These are phyloP conservation scores for Dendryphion nanum DNA, from an alignment of 2,329 filamentous ascomycete species.

Conservation along the genomic window DNA sequence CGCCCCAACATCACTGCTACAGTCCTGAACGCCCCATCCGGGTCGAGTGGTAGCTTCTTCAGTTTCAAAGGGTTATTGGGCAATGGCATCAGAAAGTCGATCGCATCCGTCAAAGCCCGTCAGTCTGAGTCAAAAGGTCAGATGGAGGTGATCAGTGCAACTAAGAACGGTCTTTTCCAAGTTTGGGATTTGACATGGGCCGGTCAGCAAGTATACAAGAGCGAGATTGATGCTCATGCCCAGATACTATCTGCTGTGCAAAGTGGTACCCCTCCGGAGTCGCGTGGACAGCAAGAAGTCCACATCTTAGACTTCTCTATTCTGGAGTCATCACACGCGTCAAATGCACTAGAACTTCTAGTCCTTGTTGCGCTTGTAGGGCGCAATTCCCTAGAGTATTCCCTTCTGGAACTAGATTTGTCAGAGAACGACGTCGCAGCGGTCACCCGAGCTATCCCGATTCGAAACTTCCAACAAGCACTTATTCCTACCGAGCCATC, in stretches of 20 bases:
- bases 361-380: constrained; percentile 34
- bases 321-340: constrained; percentile 44
- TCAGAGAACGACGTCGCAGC: constrained; percentile 48
- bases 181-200: constrained; percentile 88
- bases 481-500: constrained; percentile 29
- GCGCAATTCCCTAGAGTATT: constrained; percentile 56
- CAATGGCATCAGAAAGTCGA: constrained; percentile 69
- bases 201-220: constrained; percentile 73
- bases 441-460: constrained; percentile 65
- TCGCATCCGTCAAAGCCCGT: constrained; percentile 77
- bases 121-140: constrained; percentile 73
- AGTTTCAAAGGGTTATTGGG: constrained; percentile 76
- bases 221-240: constrained; percentile 69
- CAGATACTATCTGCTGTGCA: constrained; percentile 63
- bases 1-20: constrained; percentile 77
- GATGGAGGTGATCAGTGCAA: constrained; percentile 77
- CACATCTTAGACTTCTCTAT: constrained; percentile 80
- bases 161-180: constrained; percentile 73
- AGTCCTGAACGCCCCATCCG: constrained; percentile 63
- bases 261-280: constrained; percentile 49
- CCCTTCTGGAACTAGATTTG: constrained; percentile 70
- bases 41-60: constrained; percentile 69
- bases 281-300: constrained; percentile 57
- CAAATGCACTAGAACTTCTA: constrained; percentile 20
- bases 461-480: constrained; percentile 55